Conservation (phyloP, 2,329 filamentous ascomycete genomes). For the Pseudogymnoascus sp. region DNA sequence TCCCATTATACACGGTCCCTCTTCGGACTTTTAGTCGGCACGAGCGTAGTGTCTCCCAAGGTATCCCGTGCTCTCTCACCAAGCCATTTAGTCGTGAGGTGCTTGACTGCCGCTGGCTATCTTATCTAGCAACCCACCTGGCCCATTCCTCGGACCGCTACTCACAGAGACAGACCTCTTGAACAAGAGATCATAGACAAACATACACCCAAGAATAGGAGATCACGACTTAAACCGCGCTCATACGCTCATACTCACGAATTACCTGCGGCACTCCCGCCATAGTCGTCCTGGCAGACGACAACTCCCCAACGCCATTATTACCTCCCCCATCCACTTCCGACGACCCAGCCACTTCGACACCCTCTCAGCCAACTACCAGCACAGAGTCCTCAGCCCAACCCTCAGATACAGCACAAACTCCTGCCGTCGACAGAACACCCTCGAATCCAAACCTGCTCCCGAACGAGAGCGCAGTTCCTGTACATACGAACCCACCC, state of each 20-base stretch:
- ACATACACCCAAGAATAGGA: not conserved
- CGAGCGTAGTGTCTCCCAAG: constrained; percentile 1
- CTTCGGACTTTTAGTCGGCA: constrained; percentile 1
- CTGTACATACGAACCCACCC: constrained; percentile 30
- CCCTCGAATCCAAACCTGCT: constrained; percentile 20
- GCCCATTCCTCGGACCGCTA: not conserved
- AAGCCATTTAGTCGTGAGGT: not conserved
- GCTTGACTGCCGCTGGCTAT: not conserved
- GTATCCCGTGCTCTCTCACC: constrained; percentile 4
- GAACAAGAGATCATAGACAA: not conserved
- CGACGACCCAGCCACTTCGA: constrained; percentile 57
- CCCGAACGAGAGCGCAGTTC: constrained; percentile 20
- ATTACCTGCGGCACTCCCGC: constrained; percentile 37
- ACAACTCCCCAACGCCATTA: constrained; percentile 41
- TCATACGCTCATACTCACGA: constrained; percentile 10
- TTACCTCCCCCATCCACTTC: constrained; percentile 54
- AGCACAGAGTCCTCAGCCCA: constrained; percentile 38
- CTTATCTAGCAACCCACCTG: constrained; percentile 1
- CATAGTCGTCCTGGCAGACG: constrained; percentile 66
- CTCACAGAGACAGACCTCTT: not conserved
- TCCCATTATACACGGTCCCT: not conserved
- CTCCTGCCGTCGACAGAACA: constrained; percentile 15
- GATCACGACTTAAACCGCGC: not conserved
- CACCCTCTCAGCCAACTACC: constrained; percentile 39
- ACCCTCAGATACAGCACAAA: constrained; percentile 21